phyloP scores from a whole-genome alignment of 2,329 filamentous ascomycete species.

The Cercospora brassicicola region DNA sequence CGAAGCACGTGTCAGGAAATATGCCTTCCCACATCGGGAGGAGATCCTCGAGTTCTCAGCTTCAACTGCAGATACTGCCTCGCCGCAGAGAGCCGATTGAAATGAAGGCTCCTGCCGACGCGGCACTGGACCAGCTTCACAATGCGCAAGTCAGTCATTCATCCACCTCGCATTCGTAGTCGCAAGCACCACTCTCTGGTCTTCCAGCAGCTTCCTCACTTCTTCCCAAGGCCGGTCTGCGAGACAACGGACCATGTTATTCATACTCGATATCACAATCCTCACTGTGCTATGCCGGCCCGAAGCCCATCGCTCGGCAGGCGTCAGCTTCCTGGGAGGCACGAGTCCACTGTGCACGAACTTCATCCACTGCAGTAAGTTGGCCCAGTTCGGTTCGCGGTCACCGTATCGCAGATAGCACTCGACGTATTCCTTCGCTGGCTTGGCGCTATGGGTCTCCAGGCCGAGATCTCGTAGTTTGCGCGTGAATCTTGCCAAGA shows the following conservation, averaged over 20 bases:
- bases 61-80: not conserved
- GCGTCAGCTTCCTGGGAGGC: not conserved
- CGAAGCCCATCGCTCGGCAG: not conserved
- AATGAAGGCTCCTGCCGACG: not conserved
- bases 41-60: not conserved
- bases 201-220: constrained; percentile 4
- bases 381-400: constrained; percentile 11
- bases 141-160: not conserved
- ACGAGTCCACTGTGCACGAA: not conserved
- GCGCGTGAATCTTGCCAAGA: not conserved
- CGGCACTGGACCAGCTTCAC: not conserved
- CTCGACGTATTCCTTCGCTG: not conserved
- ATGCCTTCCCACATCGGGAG: not conserved
- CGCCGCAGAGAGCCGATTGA: not conserved
- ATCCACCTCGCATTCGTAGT: constrained; percentile 5
- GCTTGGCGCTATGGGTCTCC: constrained; percentile 1
- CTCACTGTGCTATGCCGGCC: constrained; percentile 1
- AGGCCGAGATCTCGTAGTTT: not conserved
- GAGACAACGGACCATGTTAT: not conserved
- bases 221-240: not conserved
- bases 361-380: constrained; percentile 2
- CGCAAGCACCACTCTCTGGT: constrained; percentile 7
- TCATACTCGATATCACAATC: not conserved
- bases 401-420: not conserved
- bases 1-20: not conserved